These are phyloP conservation scores for Mycena filopes DNA, from an alignment of 768 basidiomycete genomes.

Conservation along the genomic window DNA sequence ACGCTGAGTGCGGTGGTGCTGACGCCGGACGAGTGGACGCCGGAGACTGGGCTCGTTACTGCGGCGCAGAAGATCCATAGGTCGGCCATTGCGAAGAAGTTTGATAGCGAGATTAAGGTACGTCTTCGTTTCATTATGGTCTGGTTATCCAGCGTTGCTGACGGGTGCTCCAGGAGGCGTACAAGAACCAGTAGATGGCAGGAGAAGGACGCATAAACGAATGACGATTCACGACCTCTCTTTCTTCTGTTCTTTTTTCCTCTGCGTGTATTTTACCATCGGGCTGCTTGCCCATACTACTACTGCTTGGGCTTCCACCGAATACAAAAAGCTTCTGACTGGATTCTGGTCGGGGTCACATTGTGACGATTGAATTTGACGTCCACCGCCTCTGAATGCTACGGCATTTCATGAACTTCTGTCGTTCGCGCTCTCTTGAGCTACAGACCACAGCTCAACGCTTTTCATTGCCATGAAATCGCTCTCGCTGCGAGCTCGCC, in stretches of 20 bases:
- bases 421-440: no score
- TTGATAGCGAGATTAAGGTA: conserved; percentile 72
- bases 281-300: neutral
- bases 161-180: conserved; percentile 41
- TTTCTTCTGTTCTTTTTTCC: neutral
- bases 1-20: conserved; percentile 80
- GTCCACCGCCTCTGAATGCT: no score
- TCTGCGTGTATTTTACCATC: conserved; percentile 14
- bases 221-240: neutral
- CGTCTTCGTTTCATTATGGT: conserved; percentile 31
- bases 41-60: conserved; percentile 88
- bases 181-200: conserved; percentile 40
- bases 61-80: conserved; percentile 93
- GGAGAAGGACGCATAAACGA: neutral
- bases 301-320: no score
- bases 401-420: no score
- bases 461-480: no score
- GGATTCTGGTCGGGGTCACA: no score
- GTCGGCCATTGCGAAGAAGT: conserved; percentile 73
- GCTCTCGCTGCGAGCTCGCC: no score
- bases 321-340: no score
- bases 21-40: conserved; percentile 91
- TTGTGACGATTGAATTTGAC: no score
- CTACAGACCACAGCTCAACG: no score
- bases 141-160: conserved; percentile 1